These are phyloP conservation scores for Xeromyces bisporus DNA, from an alignment of 495 filamentous ascomycete species.

Conservation along the genomic window DNA sequence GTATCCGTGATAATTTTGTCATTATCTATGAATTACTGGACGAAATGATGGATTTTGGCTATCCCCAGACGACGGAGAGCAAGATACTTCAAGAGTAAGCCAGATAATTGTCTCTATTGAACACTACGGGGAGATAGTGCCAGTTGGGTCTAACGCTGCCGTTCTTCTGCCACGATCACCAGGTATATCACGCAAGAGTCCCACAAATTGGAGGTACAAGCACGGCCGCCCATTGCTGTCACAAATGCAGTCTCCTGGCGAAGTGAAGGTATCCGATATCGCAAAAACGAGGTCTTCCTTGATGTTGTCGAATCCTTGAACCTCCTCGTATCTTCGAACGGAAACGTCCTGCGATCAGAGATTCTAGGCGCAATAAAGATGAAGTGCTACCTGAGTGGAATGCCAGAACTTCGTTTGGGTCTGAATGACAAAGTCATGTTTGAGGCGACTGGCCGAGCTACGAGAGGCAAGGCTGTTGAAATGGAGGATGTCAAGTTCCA, in stretches of 20 bases:
- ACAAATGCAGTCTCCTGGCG: conserved; percentile 98
- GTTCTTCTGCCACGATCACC: conserved; percentile 3
- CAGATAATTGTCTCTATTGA: no score
- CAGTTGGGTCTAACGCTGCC: conserved; percentile 1
- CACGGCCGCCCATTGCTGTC: conserved; percentile 96
- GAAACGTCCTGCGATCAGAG: conserved; percentile 91
- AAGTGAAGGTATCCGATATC: conserved; percentile 93
- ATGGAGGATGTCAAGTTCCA: conserved; percentile 99
- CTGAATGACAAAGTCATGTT: conserved; percentile 99
- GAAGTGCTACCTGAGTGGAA: conserved; percentile 98
- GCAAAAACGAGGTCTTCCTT: conserved; percentile 98
- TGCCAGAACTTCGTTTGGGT: conserved; percentile 91
- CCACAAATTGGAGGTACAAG: conserved; percentile 95
- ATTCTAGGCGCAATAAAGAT: conserved; percentile 97
- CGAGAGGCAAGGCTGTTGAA: conserved; percentile 91
- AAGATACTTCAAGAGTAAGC: conserved; percentile 92
- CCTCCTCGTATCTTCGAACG: conserved; percentile 82
- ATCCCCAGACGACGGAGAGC: conserved; percentile 95
- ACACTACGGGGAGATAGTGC: no score
- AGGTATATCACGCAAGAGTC: conserved; percentile 98
- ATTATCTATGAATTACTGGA: conserved; percentile 98
- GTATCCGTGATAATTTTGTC: conserved; percentile 98
- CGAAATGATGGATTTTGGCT: conserved; percentile 99
- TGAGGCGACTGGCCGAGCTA: conserved; percentile 89
- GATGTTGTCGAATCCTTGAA: conserved; percentile 97